Base-by-base conservation (phyloP, 73 alveolate genomes). In the Paraurostyla sp. region DNA sequence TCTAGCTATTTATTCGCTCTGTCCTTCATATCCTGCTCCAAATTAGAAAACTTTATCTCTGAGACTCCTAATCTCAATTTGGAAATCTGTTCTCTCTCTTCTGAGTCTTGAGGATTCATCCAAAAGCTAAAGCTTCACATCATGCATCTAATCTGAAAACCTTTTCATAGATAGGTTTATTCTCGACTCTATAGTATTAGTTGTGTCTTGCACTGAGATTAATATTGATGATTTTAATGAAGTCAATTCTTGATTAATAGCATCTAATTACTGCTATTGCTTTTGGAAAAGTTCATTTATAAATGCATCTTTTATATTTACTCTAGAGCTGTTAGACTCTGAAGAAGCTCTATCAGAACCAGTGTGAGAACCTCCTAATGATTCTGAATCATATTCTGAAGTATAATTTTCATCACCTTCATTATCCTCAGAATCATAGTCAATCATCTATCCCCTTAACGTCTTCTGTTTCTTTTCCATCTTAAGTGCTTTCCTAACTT, bases 71-170 rank as follows among this genome's bases (percentile, higher is more conserved):
- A 73, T 48, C 27, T 73, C 65, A 16, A 73, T n/a, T 25, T 73
- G 29, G 71, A 73, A 45, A 46, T 73, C 86, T 33, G 86, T 73
- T 42, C 86, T n/a, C 27, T 73, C 86, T 46, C 86, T 40, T 73
- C 46, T 73, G 43, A 73, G 20, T 49, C 86, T 42, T 22, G 51
- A 49, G 3, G 71, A 16, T 49, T 73, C 86, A 49, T 73, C 86
- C 49, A 73, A 2, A 27, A 73, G 29, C 27, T 22, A 15, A 45
- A 73, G 46, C 36, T 43, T 73, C 32, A 73, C 65, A 20, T 73
- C 65, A 48, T 48, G 42, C 71, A 73, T 38, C 7, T 25, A 38
- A 13, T 65, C 82, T 13, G 32, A 18, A 30, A 36, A 65, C 25
- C 25, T 65, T 58, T 65, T 65, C 41, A 65, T 6, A 7, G 32